A percentile compares a stretch with the other conserved stretches of the same genome.
These are phyloP conservation scores for Sicyos baderoa DNA, from an alignment of 306 rosid species.

Conservation along the genomic window DNA sequence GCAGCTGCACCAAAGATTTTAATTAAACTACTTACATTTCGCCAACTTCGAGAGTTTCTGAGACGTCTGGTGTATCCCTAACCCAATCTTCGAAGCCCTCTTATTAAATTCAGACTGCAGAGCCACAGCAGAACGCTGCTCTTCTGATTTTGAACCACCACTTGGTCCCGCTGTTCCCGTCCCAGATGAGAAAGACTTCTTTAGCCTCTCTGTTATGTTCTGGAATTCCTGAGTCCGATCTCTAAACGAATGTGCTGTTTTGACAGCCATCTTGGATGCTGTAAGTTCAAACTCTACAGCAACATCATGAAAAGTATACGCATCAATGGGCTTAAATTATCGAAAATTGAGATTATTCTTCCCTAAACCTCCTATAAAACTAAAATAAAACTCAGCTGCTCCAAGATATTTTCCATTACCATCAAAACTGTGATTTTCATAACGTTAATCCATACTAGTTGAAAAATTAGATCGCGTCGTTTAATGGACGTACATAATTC, in stretches of 20 bases:
- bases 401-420: constrained; percentile 1
- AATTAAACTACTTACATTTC: constrained; percentile 48
- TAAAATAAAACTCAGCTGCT: background rate
- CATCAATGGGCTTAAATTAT: constrained; percentile 1
- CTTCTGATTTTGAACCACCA: constrained; percentile 56
- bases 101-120: constrained; percentile 73
- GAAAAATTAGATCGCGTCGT: constrained; percentile 6
- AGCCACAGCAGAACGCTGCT: constrained; percentile 54
- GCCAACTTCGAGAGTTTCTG: constrained; percentile 90
- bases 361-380: constrained; percentile 2
- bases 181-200: constrained; percentile 47
- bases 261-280: constrained; percentile 44
- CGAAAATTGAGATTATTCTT: background rate
- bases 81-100: constrained; percentile 84
- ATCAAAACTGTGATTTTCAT: background rate
- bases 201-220: constrained; percentile 62
- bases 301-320: constrained; percentile 30
- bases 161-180: constrained; percentile 45
- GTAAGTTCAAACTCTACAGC: constrained; percentile 26
- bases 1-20: background rate
- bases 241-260: constrained; percentile 59
- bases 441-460: background rate
- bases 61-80: constrained; percentile 85
- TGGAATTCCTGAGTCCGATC: constrained; percentile 83
- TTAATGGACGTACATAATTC: background rate